These are phyloP conservation scores for Caloboletus inedulis DNA, from an alignment of 1,284 basidiomycete species.

Conservation along the genomic window DNA sequence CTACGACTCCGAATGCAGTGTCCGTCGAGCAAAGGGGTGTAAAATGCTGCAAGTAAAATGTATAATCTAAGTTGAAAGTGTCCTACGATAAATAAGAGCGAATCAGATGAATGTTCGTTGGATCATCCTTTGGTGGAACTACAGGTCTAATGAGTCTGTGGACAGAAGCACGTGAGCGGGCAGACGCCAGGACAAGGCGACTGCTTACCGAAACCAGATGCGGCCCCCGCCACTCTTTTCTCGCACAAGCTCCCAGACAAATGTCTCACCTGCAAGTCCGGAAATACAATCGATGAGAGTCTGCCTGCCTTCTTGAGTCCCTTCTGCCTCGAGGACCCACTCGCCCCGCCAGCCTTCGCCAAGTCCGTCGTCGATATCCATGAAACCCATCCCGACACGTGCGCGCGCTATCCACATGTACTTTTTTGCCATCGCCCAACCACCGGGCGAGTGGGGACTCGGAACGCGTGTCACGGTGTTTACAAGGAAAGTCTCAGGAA, in stretches of 20 bases:
- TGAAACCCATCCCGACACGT: conserved; percentile 41
- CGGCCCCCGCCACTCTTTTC: conserved; percentile 57
- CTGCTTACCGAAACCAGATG: conserved; percentile 61
- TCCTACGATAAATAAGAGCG: conserved; percentile 25
- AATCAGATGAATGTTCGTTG: conserved; percentile 20
- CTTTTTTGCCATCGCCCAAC: conserved; percentile 53
- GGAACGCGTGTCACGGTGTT: conserved; percentile 37
- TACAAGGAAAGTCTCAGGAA: conserved; percentile 44
- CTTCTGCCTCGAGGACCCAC: conserved; percentile 73
- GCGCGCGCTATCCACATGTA: conserved; percentile 59
- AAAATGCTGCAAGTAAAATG: conserved; percentile 8
- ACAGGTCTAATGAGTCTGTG: conserved; percentile 25
- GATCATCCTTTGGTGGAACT: conserved; percentile 22
- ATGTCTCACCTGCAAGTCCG: conserved; percentile 37
- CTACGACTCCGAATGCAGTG: conserved; percentile 9
- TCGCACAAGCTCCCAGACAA: conserved; percentile 57
- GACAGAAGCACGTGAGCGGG: not conserved
- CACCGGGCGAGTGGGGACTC: conserved; percentile 56
- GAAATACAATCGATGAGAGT: conserved; percentile 52
- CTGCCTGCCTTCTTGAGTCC: conserved; percentile 63
- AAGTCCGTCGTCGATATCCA: conserved; percentile 38
- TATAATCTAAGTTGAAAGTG: conserved; percentile 21
- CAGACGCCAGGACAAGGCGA: not conserved
- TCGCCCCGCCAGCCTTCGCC: conserved; percentile 71
- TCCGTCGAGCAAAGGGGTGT: conserved; percentile 11